phyloP scores from a whole-genome alignment of 2,329 filamentous ascomycete genomes.

The Penicillium crustosum region DNA sequence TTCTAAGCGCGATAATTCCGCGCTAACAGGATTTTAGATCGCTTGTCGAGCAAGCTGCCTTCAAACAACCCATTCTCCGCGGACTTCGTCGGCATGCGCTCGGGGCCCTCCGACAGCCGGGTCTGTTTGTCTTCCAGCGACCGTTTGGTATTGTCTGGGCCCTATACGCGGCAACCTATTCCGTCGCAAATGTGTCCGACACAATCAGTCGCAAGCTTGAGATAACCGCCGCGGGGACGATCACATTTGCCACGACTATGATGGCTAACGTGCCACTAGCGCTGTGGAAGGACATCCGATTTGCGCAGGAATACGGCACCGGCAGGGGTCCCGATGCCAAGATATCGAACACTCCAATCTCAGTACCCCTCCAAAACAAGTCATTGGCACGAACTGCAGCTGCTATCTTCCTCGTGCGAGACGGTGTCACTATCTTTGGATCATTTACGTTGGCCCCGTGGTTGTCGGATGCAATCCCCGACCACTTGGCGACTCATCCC shows the following conservation, averaged over 20 bases:
- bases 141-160: constrained; percentile 43
- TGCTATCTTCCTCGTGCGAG: constrained; percentile 71
- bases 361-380: constrained; percentile 11
- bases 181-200: constrained; percentile 80
- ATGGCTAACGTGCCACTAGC: constrained; percentile 33
- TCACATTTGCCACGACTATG: constrained; percentile 63
- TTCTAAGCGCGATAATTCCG: background rate
- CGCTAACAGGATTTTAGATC: constrained; percentile 15
- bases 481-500: constrained; percentile 21
- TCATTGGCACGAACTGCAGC: constrained; percentile 19
- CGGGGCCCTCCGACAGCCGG: constrained; percentile 23
- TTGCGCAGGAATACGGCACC: constrained; percentile 71
- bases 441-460: constrained; percentile 32
- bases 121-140: constrained; percentile 35
- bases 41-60: constrained; percentile 28
- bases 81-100: constrained; percentile 23
- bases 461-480: constrained; percentile 25
- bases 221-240: constrained; percentile 52
- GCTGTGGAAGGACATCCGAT: constrained; percentile 34
- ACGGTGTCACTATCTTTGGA: constrained; percentile 78
- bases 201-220: constrained; percentile 63
- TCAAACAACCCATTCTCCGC: constrained; percentile 23
- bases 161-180: constrained; percentile 80
- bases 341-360: constrained; percentile 45
- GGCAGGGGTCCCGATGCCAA: constrained; percentile 55